Evolutionary conservation across 208 protist genomes (phyloP).

Genomic region (Crithidia expoeki): DNA sequence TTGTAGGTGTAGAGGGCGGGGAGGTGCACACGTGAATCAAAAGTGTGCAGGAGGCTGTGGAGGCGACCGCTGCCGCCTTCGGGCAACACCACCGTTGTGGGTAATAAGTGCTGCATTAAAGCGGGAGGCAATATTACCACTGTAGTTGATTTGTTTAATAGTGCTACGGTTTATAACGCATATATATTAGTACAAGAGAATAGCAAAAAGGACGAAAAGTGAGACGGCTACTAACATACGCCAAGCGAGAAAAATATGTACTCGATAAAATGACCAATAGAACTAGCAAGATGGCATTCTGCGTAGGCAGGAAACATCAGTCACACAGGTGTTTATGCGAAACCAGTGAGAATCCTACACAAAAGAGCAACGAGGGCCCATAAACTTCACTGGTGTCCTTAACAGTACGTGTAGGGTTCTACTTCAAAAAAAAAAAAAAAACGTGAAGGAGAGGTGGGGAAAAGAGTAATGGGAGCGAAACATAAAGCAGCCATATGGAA

Average conservation of each 20-base stretch:
- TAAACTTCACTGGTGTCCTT: no score
- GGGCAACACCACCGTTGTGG: neutral
- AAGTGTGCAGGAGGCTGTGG: neutral
- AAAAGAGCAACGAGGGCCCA: neutral
- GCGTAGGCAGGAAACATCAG: no score
- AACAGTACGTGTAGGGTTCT: conserved; percentile 1
- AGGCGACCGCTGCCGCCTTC: conserved; percentile 7
- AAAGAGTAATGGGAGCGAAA: no score
- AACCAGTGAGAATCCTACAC: no score
- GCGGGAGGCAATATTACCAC: neutral
- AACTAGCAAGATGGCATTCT: no score
- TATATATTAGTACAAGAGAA: neutral
- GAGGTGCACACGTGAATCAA: conserved; percentile 18
- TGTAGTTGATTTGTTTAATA: neutral
- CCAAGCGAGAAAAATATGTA: no score
- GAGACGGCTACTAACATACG: no score
- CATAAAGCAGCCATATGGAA: no score
- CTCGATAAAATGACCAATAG: no score
- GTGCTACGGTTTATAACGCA: no score
- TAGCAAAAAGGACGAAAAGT: conserved; percentile 15
- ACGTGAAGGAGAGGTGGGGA: neutral
- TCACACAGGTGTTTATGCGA: no score
- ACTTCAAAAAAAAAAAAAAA: neutral
- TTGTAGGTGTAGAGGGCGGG: neutral
- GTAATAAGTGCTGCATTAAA: neutral